Evolutionary conservation across 805 yeast species (phyloP).

Genomic region (Saturnispora saitoi): DNA sequence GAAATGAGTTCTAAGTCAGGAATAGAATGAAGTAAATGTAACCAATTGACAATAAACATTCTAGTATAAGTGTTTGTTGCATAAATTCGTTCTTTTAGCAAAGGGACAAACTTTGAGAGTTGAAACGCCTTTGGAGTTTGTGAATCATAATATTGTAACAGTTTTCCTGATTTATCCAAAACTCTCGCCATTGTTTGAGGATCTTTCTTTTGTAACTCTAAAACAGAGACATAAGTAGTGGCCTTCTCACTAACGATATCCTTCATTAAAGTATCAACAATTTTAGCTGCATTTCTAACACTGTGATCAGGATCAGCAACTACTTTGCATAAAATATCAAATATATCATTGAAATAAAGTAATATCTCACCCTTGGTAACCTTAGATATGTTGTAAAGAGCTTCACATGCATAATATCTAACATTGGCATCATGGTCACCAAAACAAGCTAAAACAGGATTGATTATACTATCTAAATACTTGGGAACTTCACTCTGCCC

Average conservation of each 20-base stretch:
- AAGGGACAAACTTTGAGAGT: conserved; percentile 78
- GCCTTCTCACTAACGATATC: conserved; percentile 95
- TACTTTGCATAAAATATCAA: conserved; percentile 82
- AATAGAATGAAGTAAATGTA: conserved; percentile 81
- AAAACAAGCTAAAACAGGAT: conserved; percentile 90
- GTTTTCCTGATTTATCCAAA: conserved; percentile 46
- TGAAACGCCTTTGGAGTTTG: conserved; percentile 68
- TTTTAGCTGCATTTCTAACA: conserved; percentile 92
- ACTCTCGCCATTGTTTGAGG: conserved; percentile 34
- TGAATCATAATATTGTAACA: conserved; percentile 48
- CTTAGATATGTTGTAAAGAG: conserved; percentile 89
- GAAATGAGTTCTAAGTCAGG: conserved; percentile 86
- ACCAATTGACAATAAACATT: conserved; percentile 88
- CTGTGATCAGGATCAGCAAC: conserved; percentile 87
- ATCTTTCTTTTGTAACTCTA: conserved; percentile 31
- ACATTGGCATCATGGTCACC: conserved; percentile 98
- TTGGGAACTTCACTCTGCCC: conserved; percentile 77
- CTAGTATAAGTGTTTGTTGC: conserved; percentile 90
- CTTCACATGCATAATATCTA: conserved; percentile 93
- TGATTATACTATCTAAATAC: conserved; percentile 77
- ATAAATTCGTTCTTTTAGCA: conserved; percentile 84
- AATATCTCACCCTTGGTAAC: conserved; percentile 93
- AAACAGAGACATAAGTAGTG: conserved; percentile 70
- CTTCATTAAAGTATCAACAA: conserved; percentile 80
- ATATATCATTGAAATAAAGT: conserved; percentile 85